Evolutionary conservation across 179 eudicot species (phyloP).

Genomic region (Beta lomatogona): DNA sequence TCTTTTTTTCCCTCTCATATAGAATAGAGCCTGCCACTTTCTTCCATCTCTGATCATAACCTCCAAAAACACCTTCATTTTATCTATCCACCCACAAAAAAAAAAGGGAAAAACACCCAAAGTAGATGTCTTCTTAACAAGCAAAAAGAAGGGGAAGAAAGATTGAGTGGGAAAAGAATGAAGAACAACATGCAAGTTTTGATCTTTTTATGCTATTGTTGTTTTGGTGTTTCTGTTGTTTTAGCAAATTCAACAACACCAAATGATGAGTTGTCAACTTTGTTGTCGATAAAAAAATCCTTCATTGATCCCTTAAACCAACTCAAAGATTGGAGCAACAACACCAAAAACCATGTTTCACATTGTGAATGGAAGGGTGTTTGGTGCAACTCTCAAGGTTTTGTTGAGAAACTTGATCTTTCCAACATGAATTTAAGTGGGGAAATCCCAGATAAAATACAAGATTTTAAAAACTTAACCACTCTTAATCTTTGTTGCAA

Average conservation of each 20-base stretch:
- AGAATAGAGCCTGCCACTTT: constrained; percentile 38
- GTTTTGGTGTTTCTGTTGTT: constrained; percentile 32
- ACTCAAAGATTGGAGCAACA: constrained; percentile 52
- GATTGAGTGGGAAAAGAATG: constrained; percentile 25
- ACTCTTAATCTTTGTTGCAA: constrained; percentile 62
- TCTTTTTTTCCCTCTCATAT: constrained; percentile 18
- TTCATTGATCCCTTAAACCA: constrained; percentile 51
- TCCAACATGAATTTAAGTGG: constrained; percentile 82
- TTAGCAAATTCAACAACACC: constrained; percentile 21
- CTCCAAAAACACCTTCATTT: constrained; percentile 22
- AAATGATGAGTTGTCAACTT: constrained; percentile 40
- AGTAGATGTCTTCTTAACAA: constrained; percentile 20
- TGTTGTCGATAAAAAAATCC: constrained; percentile 47
- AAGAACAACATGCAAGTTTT: constrained; percentile 13
- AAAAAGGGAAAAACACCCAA: not conserved
- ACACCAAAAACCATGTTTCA: constrained; percentile 7
- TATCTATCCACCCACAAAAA: constrained; percentile 6
- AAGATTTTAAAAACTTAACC: constrained; percentile 39
- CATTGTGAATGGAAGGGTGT: constrained; percentile 75
- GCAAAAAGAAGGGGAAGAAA: constrained; percentile 9
- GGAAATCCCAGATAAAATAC: constrained; percentile 47
- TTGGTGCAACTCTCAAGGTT: constrained; percentile 53
- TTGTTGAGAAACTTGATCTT: constrained; percentile 62
- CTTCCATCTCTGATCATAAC: constrained; percentile 36
- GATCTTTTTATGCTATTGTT: constrained; percentile 39